Base-by-base conservation (phyloP, 2,329 filamentous ascomycete genomes). In the Aspergillus persii region DNA sequence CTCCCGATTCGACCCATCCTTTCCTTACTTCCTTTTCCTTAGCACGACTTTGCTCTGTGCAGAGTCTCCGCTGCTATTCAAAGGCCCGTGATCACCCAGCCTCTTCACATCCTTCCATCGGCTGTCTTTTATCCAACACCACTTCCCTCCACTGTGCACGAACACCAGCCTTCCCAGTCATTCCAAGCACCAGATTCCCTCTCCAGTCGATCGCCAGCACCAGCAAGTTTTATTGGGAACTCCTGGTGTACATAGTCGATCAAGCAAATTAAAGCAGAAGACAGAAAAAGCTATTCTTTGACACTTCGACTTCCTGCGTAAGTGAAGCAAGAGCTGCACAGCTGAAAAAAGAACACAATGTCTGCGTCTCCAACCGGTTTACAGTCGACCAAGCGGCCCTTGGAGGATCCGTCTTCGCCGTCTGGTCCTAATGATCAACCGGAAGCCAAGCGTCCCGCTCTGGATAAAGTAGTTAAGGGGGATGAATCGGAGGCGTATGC, bases 321-420 rank as follows among this genome's bases (percentile, higher is more conserved):
- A 74, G 73, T 76, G 70, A 74, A 69, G 65, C 63, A 62, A 70
- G 63, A 57, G 36, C 58, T 58, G 62, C 63, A 70, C 65, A 71
- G 61, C 61, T 68, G 74, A 44, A 59, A 12, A 41, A 15, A 41
- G 36, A 26, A 54, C 52, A 78, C 85, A 69, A 93, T 93, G 90
- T 92, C 90, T 80, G 84, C 89, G 64, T 92, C 79, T 65, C 79
- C 79, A 57, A 79, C 76, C 61, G 80, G 76, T 59, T 73, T 80
- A 60, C 76, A 79, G 64, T 80, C 80, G 63, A 76, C 79, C 64
- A 99, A 99, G 86, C 92, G 95, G 72, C 95, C 95, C 62, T 87
- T 99, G 66, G 95, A 99, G 83, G 95, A 98, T 74, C 90, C 94
- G 9, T 98, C 95, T 18, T 99, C 95, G 8, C 95, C 95, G 39